Evolutionary conservation across 495 filamentous ascomycete species (phyloP), one percentile per base, ranked within the genome.

Genomic region (Oidiodendron maius): DNA sequence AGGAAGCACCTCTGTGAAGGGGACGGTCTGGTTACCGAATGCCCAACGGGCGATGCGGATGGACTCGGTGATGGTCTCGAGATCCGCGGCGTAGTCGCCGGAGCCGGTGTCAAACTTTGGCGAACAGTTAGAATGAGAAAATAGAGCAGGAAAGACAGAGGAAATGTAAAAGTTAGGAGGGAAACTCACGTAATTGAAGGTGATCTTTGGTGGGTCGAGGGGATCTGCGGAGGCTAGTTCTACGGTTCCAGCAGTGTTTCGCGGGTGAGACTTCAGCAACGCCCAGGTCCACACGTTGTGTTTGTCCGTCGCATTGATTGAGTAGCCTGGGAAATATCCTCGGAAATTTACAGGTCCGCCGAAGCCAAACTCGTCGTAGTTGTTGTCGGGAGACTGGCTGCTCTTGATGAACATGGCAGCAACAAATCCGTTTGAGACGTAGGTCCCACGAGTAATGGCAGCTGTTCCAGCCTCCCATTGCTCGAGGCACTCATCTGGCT

Each of bases 111-210:
- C 42, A 18, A 45, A 45, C n/a, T n/a, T n/a, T n/a, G n/a, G n/a
- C n/a, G n/a, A n/a, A n/a, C n/a, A n/a, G n/a, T n/a, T n/a, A n/a
- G n/a, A n/a, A n/a, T n/a, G n/a, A n/a, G n/a, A n/a, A n/a, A n/a
- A n/a, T n/a, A n/a, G n/a, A n/a, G n/a, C n/a, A n/a, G n/a, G n/a
- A n/a, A n/a, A n/a, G n/a, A n/a, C n/a, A n/a, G n/a, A n/a, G n/a
- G n/a, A n/a, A n/a, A n/a, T n/a, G n/a, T n/a, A n/a, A n/a, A n/a
- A n/a, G n/a, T n/a, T n/a, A n/a, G n/a, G n/a, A n/a, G n/a, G n/a
- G n/a, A n/a, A n/a, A n/a, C n/a, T n/a, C n/a, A n/a, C n/a, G 20
- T 72, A 81, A 53, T 72, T 72, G 61, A 78, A 82, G 15, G 59
- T 58, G 37, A 82, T 76, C 1, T 60, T 47, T 0, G 78, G 78